Conservation (phyloP, 2,329 filamentous ascomycete species). For the Monosporascus cannonballus region DNA sequence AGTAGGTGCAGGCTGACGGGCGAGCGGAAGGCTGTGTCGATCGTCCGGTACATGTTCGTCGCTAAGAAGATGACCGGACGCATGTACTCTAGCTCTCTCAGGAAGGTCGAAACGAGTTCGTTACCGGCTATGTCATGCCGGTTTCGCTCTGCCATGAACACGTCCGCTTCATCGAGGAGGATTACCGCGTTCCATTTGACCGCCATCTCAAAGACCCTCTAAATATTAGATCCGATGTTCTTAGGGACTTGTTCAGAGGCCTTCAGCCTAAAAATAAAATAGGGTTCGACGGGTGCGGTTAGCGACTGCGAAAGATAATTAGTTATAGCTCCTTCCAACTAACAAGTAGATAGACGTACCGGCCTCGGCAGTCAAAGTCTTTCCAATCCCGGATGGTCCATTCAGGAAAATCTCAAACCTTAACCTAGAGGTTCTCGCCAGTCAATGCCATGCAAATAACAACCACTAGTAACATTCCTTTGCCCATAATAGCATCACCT, state of each 20-base stretch:
- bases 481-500: conserved; percentile 5
- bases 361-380: conserved; percentile 36
- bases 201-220: conserved; percentile 4
- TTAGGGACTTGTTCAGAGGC: conserved; percentile 5
- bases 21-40: conserved; percentile 37
- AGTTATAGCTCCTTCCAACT: background rate
- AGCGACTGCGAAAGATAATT: background rate
- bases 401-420: conserved; percentile 35
- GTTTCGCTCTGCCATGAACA: conserved; percentile 6
- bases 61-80: conserved; percentile 31
- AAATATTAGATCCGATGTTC: background rate
- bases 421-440: conserved; percentile 18
- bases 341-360: background rate
- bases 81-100: conserved; percentile 29
- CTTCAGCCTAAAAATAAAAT: background rate
- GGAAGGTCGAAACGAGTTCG: conserved; percentile 18
- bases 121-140: background rate
- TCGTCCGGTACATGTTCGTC: conserved; percentile 30
- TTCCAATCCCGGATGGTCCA: conserved; percentile 37
- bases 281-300: background rate
- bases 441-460: background rate
- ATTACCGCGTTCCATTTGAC: conserved; percentile 10
- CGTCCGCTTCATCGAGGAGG: conserved; percentile 14
- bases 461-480: conserved; percentile 23
- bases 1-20: conserved; percentile 41